Evolutionary conservation across 148 eudicot genomes (phyloP).

Genomic region (Limonium bicolor): DNA sequence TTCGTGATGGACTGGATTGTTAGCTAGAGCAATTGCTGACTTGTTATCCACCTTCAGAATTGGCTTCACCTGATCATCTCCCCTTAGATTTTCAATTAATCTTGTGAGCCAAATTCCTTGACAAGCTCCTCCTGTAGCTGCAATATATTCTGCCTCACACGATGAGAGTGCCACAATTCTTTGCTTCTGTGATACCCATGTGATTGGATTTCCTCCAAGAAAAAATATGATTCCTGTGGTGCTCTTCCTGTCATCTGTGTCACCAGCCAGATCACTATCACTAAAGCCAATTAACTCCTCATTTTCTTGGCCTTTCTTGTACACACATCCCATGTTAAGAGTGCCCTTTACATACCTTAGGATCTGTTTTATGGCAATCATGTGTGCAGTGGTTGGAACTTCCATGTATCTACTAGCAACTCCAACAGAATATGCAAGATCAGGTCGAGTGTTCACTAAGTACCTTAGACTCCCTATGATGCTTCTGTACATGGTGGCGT

Average conservation of each 20-base stretch:
- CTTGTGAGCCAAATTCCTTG: background rate
- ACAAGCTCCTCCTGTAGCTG: background rate
- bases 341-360: no score
- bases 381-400: no score
- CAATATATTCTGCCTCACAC: slow-evolving; percentile 1
- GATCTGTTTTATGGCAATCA: no score
- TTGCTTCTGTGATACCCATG: background rate
- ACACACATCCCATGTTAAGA: no score
- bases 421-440: no score
- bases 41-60: background rate
- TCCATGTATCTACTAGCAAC: no score
- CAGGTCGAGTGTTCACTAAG: no score
- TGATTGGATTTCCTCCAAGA: background rate
- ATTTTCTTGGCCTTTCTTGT: no score
- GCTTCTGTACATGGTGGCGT: no score
- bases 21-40: background rate
- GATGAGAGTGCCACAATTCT: slow-evolving; percentile 3
- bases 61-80: background rate
- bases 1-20: background rate
- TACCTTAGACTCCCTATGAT: no score
- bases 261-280: slow-evolving; percentile 5
- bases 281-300: no score
- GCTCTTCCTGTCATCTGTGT: slow-evolving; percentile 7
- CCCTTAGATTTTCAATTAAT: background rate
- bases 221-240: slow-evolving; percentile 3